Base-by-base conservation (phyloP, 2,329 filamentous ascomycete genomes). In the Penicillium crustosum region DNA sequence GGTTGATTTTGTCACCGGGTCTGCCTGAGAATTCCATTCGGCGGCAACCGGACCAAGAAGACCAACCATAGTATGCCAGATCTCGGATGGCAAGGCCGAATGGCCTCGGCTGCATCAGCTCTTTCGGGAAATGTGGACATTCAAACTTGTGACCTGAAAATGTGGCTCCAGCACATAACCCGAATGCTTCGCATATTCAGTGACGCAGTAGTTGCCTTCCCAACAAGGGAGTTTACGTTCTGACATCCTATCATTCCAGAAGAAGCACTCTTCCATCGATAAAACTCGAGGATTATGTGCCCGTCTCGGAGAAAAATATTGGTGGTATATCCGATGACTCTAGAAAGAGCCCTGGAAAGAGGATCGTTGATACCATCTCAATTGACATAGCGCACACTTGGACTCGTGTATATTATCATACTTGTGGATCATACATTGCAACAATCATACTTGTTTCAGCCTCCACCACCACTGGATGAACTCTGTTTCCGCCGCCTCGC, bases 1-100 rank as follows among this genome's bases (percentile, higher is more conserved):
- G 12, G 68, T 79, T 50, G 72, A 77, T 7, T 79, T 79, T 60
- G 75, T 79, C 10, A 58, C 72, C 49, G 68, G 65, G 4, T 59
- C 64, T 49, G 43, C 42, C 12, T 58, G 49, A 61, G 13, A 12
- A 31, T n/a, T 3, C 17, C 17, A 31, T 49, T 36, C 38, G 25
- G 8, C 43, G 23, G 6, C n/a, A 50, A 29, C 19, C 12, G 4
- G n/a, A 35, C 25, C 23, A 48, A 42, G 17, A 49, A 35, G 7
- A 27, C n/a, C 43, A 15, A 47, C 19, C 23, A 9, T 5, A n/a
- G 21, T 27, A 17, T 44, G 38, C 29, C 36, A 36, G 12, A 29
- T n/a, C 17, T 49, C 27, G 6, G 19, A 35, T 35, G 9, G 6
- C n/a, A 33, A 33, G 31, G 12, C 31, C 31, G 6, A 25, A 35